These are phyloP conservation scores for Leccinum subspadiceum DNA, from an alignment of 1,284 basidiomycete species.

Conservation along the genomic window DNA sequence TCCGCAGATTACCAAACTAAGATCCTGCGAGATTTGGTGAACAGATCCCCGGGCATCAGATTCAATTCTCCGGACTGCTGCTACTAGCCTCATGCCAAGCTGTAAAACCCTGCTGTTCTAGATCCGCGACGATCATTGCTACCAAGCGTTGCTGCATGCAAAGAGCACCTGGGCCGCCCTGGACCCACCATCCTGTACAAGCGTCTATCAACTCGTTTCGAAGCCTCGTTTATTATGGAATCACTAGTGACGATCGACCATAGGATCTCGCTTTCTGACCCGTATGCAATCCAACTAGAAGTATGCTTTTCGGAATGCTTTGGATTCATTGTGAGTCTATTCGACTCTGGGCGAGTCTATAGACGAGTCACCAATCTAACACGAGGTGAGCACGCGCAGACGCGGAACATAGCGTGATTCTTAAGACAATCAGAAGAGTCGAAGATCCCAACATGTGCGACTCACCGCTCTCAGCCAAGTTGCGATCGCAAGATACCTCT, in stretches of 20 bases:
- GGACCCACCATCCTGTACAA: conserved; percentile 27
- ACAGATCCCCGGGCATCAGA: conserved; percentile 5
- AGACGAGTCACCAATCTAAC: neutral
- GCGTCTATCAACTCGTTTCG: conserved; percentile 13
- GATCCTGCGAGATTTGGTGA: neutral
- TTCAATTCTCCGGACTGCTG: conserved; percentile 5
- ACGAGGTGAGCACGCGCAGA: conserved; percentile 3
- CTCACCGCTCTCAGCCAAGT: neutral
- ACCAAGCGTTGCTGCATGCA: neutral
- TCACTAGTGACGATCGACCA: neutral
- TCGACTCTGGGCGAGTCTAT: neutral
- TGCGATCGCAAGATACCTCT: neutral
- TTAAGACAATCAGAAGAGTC: neutral
- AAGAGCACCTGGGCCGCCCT: conserved; percentile 1
- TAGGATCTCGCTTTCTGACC: neutral
- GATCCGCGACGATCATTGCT: neutral
- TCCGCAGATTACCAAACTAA: conserved; percentile 2
- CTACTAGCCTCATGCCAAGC: conserved; percentile 24
- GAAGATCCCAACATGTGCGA: neutral
- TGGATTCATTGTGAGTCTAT: neutral
- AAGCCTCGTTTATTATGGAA: neutral
- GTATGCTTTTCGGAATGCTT: neutral
- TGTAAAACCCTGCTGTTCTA: conserved; percentile 16
- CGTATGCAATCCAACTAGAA: neutral
- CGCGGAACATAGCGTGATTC: neutral